Evolutionary conservation across 257 asterid species (phyloP), one percentile per base, ranked within the genome.

Genomic region (Mentha longifolia): DNA sequence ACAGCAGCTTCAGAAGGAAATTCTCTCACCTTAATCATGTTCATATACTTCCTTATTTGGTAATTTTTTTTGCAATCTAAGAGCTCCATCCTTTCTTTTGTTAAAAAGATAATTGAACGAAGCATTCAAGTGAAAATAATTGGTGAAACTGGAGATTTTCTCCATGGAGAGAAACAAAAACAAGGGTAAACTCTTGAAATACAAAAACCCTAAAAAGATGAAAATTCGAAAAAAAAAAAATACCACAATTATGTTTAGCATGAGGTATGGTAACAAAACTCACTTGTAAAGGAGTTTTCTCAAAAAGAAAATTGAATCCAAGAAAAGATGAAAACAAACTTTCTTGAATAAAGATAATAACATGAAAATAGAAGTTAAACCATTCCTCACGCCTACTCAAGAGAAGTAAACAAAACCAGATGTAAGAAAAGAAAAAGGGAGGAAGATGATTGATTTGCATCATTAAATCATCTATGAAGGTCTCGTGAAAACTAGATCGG

Each of bases 161-260:
- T 60, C 61, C 68, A 69, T 3, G 46, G 60, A 46, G 47, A 54
- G 45, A 37, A 47, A 17, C 39, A 35, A 7, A 55, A 63, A 13
- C 12, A 28, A 31, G 63, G 3, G 20, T 45, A 42, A 28, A 47
- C 45, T 20, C 20, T n/a, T 22, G 67, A 52, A 33, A 79, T 12
- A 22, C 61, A 83, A 83, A 72, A 28, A 2, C 83, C 87, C 79
- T 75, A 74, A 25, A 69, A 67, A 28, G 41, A 6, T 20, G 22
- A 51, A 65, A 52, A 70, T 62, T 33, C 12, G 25, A 33, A 45
- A 11, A 65, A 33, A 45, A 11, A 65, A 52, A 66, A 64, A 41
- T 42, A 39, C 51, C 58, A 67, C 22, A 63, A 43, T 47, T 14
- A 16, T 45, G 75, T 11, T 14, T 7, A 20, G 15, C 12, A n/a